phyloP scores from a whole-genome alignment of 1,139 yeast species.

The Maudiozyma humilis region DNA sequence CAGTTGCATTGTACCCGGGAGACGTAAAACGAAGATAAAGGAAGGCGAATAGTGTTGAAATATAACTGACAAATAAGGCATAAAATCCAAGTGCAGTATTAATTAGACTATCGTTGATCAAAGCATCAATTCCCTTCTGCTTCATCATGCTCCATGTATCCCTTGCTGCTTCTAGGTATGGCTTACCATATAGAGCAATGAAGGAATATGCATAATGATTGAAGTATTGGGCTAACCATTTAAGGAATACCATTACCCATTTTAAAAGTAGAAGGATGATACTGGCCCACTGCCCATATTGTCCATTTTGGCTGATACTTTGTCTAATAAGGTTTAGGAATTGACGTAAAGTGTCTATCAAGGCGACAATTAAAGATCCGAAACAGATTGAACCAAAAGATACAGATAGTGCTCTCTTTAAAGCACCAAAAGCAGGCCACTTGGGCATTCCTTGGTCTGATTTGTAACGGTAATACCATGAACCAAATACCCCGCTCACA shows the following conservation, averaged over 20 bases:
- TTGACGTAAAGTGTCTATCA: slow-evolving; percentile 59
- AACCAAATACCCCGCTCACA: slow-evolving; percentile 78
- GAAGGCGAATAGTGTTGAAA: slow-evolving; percentile 61
- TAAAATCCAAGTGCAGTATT: slow-evolving; percentile 69
- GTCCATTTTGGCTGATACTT: slow-evolving; percentile 35
- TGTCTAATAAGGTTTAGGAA: slow-evolving; percentile 41
- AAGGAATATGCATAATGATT: slow-evolving; percentile 87
- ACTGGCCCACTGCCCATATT: slow-evolving; percentile 50
- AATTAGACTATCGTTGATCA: slow-evolving; percentile 77
- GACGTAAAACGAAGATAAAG: slow-evolving; percentile 64
- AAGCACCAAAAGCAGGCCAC: slow-evolving; percentile 74
- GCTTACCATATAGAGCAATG: slow-evolving; percentile 78
- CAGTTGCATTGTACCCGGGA: slow-evolving; percentile 60
- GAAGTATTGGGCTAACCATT: slow-evolving; percentile 78
- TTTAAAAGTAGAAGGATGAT: slow-evolving; percentile 50
- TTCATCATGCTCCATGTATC: slow-evolving; percentile 76
- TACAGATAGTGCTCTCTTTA: slow-evolving; percentile 74
- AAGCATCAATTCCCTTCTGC: slow-evolving; percentile 76
- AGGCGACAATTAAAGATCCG: slow-evolving; percentile 74
- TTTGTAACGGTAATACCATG: slow-evolving; percentile 78
- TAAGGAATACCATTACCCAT: slow-evolving; percentile 54
- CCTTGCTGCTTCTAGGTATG: slow-evolving; percentile 65
- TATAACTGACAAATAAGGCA: slow-evolving; percentile 60
- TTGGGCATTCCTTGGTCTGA: slow-evolving; percentile 76
- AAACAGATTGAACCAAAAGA: slow-evolving; percentile 87